These are phyloP conservation scores for Tylopilus subfusipes DNA, from an alignment of 768 basidiomycete genomes.

Conservation along the genomic window DNA sequence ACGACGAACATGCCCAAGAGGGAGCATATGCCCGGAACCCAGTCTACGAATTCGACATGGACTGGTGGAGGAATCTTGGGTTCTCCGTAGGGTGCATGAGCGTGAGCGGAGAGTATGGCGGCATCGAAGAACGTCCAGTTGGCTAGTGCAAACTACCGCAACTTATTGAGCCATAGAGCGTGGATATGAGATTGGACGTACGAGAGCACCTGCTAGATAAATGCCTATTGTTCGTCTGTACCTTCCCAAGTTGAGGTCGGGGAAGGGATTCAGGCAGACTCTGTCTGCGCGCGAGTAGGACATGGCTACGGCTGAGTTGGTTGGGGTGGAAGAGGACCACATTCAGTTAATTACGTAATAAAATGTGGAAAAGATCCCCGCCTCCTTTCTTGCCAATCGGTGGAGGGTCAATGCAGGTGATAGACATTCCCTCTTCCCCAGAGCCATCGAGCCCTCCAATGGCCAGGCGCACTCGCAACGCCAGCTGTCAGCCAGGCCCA, in stretches of 20 bases:
- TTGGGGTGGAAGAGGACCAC: not conserved
- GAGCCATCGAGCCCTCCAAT: conserved; percentile 12
- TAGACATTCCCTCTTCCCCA: conserved; percentile 28
- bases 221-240: conserved; percentile 82
- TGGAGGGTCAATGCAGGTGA: conserved; percentile 20
- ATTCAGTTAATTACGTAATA: conserved; percentile 18
- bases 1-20: conserved; percentile 89
- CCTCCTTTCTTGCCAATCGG: not conserved
- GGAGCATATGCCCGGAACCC: conserved; percentile 95
- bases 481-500: conserved; percentile 20
- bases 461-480: conserved; percentile 16
- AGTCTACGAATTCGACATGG: conserved; percentile 91
- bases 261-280: conserved; percentile 86
- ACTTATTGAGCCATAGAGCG: not conserved
- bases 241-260: conserved; percentile 67
- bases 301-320: conserved; percentile 6
- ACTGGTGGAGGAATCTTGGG: conserved; percentile 68
- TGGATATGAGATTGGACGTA: conserved; percentile 42
- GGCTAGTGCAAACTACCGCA: conserved; percentile 79
- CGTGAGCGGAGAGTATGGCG: conserved; percentile 83
- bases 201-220: conserved; percentile 88
- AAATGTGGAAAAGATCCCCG: not conserved
- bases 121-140: conserved; percentile 97
- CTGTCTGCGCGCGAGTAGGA: conserved; percentile 66
- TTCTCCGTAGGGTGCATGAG: conserved; percentile 67